Evolutionary conservation across 345 rosid species (phyloP).

Genomic region (Raphanus sativus): DNA sequence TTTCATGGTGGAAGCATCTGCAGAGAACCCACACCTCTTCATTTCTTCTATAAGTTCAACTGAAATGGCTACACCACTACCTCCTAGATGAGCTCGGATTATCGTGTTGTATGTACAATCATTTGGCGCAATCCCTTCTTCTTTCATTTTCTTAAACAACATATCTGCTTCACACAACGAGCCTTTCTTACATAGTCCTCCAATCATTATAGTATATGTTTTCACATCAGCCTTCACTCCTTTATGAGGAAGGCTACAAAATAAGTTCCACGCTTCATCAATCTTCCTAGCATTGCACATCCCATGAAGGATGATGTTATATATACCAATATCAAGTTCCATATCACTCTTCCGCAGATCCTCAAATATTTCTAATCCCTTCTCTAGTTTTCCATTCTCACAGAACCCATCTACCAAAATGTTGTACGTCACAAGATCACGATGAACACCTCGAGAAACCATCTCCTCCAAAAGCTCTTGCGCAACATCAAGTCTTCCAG

Average conservation of each 20-base stretch:
- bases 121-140: background rate
- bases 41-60: slow-evolving; percentile 1
- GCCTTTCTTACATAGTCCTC: background rate
- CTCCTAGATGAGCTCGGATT: background rate
- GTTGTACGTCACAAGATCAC: background rate
- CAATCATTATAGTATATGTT: background rate
- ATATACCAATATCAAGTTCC: background rate
- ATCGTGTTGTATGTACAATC: background rate
- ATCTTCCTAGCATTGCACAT: background rate
- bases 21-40: background rate
- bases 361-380: background rate
- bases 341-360: background rate
- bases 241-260: background rate
- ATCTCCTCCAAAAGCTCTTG: background rate
- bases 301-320: background rate
- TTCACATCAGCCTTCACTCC: background rate
- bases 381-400: background rate
- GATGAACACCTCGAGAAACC: background rate
- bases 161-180: background rate
- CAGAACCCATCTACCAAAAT: slow-evolving; percentile 2
- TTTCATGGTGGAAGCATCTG: slow-evolving; percentile 13
- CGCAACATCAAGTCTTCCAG: background rate
- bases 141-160: background rate
- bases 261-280: background rate
- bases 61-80: background rate